Percentiles rank a stretch among this genome's conserved stretches.
These are phyloP conservation scores for Fusarium tricinctum DNA, from an alignment of 2,329 filamentous ascomycete species.

Conservation along the genomic window DNA sequence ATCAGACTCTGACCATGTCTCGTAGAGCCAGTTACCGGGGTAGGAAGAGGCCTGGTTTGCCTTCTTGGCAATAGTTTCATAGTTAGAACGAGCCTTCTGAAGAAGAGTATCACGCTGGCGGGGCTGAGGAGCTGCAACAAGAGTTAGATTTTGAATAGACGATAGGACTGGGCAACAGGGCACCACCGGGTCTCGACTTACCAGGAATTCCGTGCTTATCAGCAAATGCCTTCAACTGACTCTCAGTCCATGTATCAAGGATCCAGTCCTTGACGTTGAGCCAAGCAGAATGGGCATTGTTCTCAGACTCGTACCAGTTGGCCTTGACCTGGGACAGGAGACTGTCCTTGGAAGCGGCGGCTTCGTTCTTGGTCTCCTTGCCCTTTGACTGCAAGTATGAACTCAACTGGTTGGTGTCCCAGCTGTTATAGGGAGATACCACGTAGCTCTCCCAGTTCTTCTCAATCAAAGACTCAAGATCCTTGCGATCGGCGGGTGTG, in stretches of 20 bases:
- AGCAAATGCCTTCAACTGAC: conserved; percentile 91
- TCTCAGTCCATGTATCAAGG: conserved; percentile 94
- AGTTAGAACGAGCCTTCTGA: conserved; percentile 82
- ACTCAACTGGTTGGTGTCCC: conserved; percentile 78
- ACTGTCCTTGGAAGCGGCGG: conserved; percentile 76
- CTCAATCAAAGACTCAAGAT: conserved; percentile 91
- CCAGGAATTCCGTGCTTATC: conserved; percentile 87
- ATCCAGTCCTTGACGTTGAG: conserved; percentile 87
- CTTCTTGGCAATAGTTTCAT: conserved; percentile 82
- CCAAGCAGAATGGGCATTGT: conserved; percentile 80
- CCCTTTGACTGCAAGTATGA: conserved; percentile 80
- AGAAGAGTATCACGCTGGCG: conserved; percentile 87
- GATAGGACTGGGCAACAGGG: neutral
- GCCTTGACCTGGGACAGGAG: conserved; percentile 78
- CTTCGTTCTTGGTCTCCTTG: conserved; percentile 74
- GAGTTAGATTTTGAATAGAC: neutral
- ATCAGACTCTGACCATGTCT: conserved; percentile 91
- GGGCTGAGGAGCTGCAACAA: conserved; percentile 78
- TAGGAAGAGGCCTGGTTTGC: conserved; percentile 83
- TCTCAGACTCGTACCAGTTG: conserved; percentile 84
- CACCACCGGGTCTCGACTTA: conserved; percentile 48
- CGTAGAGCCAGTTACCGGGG: conserved; percentile 95
- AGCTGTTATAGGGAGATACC: conserved; percentile 79
- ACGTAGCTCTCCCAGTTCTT: conserved; percentile 89
- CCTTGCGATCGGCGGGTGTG: conserved; percentile 90